Conservation (phyloP, 2,329 filamentous ascomycete species). For the Trichoderma sp. region DNA sequence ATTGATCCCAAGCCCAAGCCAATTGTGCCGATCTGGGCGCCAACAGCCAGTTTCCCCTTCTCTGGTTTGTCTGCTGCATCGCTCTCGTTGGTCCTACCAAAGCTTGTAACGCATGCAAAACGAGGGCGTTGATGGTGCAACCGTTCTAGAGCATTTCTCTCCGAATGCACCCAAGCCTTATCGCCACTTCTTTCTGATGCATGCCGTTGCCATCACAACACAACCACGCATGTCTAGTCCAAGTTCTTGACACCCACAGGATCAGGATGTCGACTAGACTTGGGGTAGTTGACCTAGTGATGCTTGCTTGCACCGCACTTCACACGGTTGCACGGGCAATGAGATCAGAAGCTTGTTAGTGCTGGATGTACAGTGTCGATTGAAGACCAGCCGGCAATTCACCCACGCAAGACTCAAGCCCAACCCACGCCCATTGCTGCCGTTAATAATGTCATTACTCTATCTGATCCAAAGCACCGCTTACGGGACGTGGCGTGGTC, state of each 20-base stretch:
- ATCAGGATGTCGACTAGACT: background rate
- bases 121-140: background rate
- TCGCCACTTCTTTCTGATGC: background rate
- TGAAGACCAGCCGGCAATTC: background rate
- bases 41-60: background rate
- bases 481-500: constrained; percentile 14
- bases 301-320: background rate
- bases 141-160: constrained; percentile 10
- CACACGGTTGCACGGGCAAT: background rate
- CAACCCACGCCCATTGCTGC: background rate
- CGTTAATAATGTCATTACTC: constrained; percentile 6
- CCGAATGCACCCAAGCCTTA: background rate
- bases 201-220: constrained; percentile 11
- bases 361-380: constrained; percentile 3
- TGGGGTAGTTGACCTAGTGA: constrained; percentile 14
- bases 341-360: background rate
- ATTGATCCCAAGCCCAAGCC: background rate
- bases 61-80: background rate
- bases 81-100: background rate
- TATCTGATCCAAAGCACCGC: constrained; percentile 4
- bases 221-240: background rate
- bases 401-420: background rate
- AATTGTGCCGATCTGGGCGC: background rate
- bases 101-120: background rate
- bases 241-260: background rate